These are phyloP conservation scores for Tuber melanosporum DNA, from an alignment of 495 filamentous ascomycete species.

Conservation along the genomic window DNA sequence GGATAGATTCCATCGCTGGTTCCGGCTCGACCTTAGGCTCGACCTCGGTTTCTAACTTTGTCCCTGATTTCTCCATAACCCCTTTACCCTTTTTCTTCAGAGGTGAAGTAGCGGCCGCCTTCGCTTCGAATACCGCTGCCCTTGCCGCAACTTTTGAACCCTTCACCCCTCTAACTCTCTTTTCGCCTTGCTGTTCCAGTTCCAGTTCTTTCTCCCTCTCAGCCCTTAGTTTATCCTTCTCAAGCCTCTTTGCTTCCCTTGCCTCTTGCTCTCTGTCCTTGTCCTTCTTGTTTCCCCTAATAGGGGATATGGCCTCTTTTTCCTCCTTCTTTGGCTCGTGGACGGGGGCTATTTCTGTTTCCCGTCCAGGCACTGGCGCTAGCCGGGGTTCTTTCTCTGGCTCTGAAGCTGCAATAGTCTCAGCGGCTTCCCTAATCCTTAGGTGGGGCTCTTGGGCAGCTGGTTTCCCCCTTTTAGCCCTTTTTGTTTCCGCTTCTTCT, in stretches of 20 bases:
- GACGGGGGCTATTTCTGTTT: slow-evolving; percentile 11
- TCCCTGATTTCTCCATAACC: slow-evolving; percentile 13
- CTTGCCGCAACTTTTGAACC: slow-evolving; percentile 27
- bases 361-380: slow-evolving; percentile 15
- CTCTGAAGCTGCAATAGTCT: slow-evolving; percentile 3
- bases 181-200: slow-evolving; percentile 1
- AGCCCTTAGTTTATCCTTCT: background rate
- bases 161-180: slow-evolving; percentile 1
- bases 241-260: background rate
- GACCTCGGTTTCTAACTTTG: slow-evolving; percentile 10
- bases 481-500: background rate
- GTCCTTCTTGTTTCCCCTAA: slow-evolving; percentile 8
- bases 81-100: background rate
- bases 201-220: slow-evolving; percentile 13
- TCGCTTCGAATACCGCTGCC: slow-evolving; percentile 21
- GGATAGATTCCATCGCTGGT: slow-evolving; percentile 6
- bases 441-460: background rate
- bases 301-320: slow-evolving; percentile 1
- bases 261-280: background rate
- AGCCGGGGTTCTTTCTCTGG: slow-evolving; percentile 1
- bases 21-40: slow-evolving; percentile 10
- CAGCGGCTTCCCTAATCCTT: background rate
- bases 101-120: slow-evolving; percentile 2
- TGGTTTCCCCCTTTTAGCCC: background rate
- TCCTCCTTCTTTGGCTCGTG: slow-evolving; percentile 7